phyloP scores from a whole-genome alignment of 768 basidiomycete species.

The Thelephora ganbajun region DNA sequence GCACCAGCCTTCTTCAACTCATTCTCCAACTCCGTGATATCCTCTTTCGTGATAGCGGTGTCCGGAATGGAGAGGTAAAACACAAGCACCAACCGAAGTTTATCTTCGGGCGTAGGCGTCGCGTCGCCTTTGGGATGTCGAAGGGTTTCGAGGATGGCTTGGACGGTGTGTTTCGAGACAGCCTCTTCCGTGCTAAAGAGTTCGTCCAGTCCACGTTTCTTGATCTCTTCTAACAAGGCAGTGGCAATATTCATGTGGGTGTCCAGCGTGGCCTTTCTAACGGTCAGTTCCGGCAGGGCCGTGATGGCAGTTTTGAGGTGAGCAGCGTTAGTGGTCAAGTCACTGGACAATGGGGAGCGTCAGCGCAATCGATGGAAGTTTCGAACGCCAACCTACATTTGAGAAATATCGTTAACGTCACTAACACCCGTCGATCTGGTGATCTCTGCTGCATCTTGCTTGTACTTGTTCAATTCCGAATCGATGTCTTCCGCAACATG shows the following conservation, averaged over 20 bases:
- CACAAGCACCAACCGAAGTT: constrained; percentile 87
- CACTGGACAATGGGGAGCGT: constrained; percentile 27
- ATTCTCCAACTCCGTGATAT: constrained; percentile 75
- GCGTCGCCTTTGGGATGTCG: constrained; percentile 56
- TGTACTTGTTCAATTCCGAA: constrained; percentile 78
- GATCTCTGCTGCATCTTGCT: constrained; percentile 93
- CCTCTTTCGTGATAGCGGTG: constrained; percentile 72
- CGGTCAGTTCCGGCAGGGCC: constrained; percentile 89
- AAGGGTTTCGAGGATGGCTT: constrained; percentile 77
- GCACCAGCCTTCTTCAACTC: constrained; percentile 76
- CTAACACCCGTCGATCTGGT: constrained; percentile 93
- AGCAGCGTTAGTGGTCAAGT: constrained; percentile 84
- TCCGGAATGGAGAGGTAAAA: constrained; percentile 87
- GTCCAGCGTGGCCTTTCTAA: constrained; percentile 91
- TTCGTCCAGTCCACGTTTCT: constrained; percentile 87
- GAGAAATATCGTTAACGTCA: constrained; percentile 88
- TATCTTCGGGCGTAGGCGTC: constrained; percentile 62
- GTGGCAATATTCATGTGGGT: constrained; percentile 99
- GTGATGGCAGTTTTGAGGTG: constrained; percentile 97
- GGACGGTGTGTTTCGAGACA: constrained; percentile 71
- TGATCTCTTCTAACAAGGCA: constrained; percentile 87
- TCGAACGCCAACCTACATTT: constrained; percentile 51
- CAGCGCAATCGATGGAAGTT: background rate
- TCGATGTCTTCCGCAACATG: constrained; percentile 98
- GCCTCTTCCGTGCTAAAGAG: constrained; percentile 95